These are phyloP conservation scores for Cyberlindnera sargentensis DNA, from an alignment of 805 yeast genomes.

Conservation along the genomic window DNA sequence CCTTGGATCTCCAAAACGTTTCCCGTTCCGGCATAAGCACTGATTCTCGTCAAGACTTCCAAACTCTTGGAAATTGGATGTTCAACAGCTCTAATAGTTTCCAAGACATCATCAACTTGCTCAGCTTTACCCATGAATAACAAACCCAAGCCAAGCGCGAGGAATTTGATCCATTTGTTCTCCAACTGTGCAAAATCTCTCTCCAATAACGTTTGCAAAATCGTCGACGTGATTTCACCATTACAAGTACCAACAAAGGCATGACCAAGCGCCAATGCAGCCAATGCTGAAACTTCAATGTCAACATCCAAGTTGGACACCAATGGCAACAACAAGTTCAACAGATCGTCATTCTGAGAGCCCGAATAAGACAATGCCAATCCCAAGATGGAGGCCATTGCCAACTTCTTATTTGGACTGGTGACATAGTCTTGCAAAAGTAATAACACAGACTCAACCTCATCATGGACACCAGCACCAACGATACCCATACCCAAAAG, in stretches of 20 bases:
- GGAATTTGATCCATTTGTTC: conserved; percentile 81
- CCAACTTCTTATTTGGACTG: conserved; percentile 54
- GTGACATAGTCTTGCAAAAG: conserved; percentile 77
- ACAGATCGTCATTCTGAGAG: conserved; percentile 77
- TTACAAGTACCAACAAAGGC: conserved; percentile 93
- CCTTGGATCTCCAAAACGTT: conserved; percentile 93
- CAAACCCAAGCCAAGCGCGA: conserved; percentile 88
- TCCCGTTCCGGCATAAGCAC: conserved; percentile 97
- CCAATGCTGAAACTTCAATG: conserved; percentile 74
- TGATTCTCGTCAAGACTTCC: conserved; percentile 81
- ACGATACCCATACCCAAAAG: conserved; percentile 90
- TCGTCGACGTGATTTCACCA: conserved; percentile 90
- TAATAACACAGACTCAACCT: conserved; percentile 86
- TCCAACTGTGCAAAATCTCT: conserved; percentile 71
- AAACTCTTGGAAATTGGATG: conserved; percentile 88
- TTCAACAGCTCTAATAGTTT: conserved; percentile 89
- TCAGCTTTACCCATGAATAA: conserved; percentile 91
- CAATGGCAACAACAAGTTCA: conserved; percentile 70
- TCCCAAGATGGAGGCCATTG: conserved; percentile 82
- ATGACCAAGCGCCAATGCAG: conserved; percentile 90
- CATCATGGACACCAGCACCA: conserved; percentile 91
- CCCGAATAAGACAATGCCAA: conserved; percentile 95
- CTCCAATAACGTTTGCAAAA: conserved; percentile 84
- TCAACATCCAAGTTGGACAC: conserved; percentile 70
- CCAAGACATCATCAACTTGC: conserved; percentile 88